phyloP scores from a whole-genome alignment of 139 green algal genomes.

The Chlorella sp. region DNA sequence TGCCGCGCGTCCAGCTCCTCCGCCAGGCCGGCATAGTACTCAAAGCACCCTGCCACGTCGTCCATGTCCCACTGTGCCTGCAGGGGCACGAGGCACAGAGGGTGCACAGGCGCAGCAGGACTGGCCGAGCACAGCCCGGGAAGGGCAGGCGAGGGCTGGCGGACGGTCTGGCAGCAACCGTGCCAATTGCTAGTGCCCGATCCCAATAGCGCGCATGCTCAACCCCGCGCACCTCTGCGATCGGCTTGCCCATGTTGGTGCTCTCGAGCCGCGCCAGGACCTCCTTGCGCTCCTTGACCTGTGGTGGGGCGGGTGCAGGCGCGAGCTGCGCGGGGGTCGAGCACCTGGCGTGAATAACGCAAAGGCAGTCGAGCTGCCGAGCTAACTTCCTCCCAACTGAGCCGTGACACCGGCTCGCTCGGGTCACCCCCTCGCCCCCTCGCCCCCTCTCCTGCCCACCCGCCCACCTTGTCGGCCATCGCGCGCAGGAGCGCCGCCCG shows the following conservation, averaged over 20 bases:
- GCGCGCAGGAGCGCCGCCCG: conserved; percentile 53
- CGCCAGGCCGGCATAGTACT: conserved; percentile 80
- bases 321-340: neutral
- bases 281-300: conserved; percentile 66
- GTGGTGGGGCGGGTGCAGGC: neutral
- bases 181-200: too few relatives aligned
- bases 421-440: neutral
- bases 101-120: too few relatives aligned
- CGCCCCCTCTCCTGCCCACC: neutral
- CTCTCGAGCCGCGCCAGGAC: conserved; percentile 73
- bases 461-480: conserved; percentile 64
- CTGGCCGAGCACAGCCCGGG: too few relatives aligned
- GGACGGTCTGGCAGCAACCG: too few relatives aligned
- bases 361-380: neutral
- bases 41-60: conserved; percentile 64
- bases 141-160: too few relatives aligned
- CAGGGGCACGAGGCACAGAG: too few relatives aligned
- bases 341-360: neutral
- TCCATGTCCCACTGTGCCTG: conserved; percentile 86
- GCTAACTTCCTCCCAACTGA: too few relatives aligned
- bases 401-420: neutral
- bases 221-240: too few relatives aligned
- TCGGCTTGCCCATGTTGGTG: conserved; percentile 83
- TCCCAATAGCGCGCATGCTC: too few relatives aligned
- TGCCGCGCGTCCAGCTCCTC: conserved; percentile 76